These are phyloP conservation scores for Chlorella sp. DNA, from an alignment of 139 green algal species.

Conservation along the genomic window DNA sequence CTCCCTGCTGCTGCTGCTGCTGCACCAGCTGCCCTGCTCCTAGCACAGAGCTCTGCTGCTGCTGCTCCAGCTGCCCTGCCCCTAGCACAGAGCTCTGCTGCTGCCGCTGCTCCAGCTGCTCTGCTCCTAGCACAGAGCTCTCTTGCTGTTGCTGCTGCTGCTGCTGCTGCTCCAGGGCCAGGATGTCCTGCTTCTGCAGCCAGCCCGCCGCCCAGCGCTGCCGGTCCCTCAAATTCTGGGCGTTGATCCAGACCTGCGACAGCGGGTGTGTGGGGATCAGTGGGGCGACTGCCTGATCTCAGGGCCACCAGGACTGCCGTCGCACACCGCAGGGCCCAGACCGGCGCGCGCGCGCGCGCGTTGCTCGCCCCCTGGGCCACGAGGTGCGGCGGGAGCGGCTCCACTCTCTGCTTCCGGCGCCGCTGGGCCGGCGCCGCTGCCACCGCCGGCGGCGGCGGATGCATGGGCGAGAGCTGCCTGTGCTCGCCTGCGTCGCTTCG, in stretches of 20 bases:
- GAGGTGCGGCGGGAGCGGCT: no score
- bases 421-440: neutral
- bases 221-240: slow-evolving; percentile 49
- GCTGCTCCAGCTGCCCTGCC: neutral
- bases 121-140: neutral
- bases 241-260: no score
- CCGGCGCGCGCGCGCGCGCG: no score
- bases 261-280: slow-evolving; percentile 9
- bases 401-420: neutral
- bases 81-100: neutral
- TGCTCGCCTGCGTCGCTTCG: slow-evolving; percentile 2
- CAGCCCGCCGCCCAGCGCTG: slow-evolving; percentile 52
- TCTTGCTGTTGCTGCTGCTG: neutral
- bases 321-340: neutral
- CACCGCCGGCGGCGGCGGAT: neutral
- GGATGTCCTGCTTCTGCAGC: slow-evolving; percentile 49
- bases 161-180: neutral
- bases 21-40: neutral
- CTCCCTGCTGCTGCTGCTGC: no score
- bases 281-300: neutral
- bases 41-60: neutral
- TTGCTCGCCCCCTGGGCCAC: neutral
- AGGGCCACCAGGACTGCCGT: neutral
- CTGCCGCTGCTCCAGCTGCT: neutral
- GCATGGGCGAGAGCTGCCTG: neutral